Percentiles rank a stretch among this genome's conserved stretches.
Evolutionary conservation across 1,139 yeast species (phyloP).

Genomic region (Hyphopichia wangnamkhiaoensis): DNA sequence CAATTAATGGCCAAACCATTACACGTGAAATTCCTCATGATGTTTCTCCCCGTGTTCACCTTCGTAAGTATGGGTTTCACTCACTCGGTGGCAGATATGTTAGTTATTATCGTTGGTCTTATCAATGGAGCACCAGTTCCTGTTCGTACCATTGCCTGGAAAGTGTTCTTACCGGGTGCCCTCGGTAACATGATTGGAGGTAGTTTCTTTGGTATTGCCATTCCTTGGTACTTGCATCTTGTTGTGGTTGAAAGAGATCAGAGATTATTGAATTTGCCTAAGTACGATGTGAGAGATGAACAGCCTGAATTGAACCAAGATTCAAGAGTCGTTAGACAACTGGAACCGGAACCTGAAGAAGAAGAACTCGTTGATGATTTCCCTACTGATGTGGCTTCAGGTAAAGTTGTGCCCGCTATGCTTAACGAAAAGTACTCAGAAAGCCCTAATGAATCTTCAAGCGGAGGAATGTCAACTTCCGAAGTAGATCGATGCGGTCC

Average conservation of each 20-base stretch:
- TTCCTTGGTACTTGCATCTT: slow-evolving; percentile 72
- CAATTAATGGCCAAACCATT: slow-evolving; percentile 77
- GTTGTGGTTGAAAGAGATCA: slow-evolving; percentile 71
- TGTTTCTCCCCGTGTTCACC: slow-evolving; percentile 67
- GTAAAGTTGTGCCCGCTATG: not conserved
- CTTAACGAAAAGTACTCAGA: not conserved
- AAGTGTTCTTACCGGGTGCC: slow-evolving; percentile 63
- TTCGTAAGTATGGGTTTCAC: slow-evolving; percentile 75
- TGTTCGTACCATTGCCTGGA: slow-evolving; percentile 72
- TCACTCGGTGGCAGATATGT: slow-evolving; percentile 84
- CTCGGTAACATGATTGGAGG: slow-evolving; percentile 78
- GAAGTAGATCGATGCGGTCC: not conserved
- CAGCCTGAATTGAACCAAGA: slow-evolving; percentile 77
- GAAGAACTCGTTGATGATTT: slow-evolving; percentile 8
- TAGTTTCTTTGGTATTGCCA: slow-evolving; percentile 53
- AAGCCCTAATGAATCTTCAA: not conserved
- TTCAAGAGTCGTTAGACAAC: slow-evolving; percentile 65
- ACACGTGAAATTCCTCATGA: slow-evolving; percentile 72
- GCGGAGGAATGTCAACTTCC: not conserved
- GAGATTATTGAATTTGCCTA: slow-evolving; percentile 58
- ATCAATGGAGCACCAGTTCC: slow-evolving; percentile 63
- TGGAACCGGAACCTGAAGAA: slow-evolving; percentile 6
- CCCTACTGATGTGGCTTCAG: slow-evolving; percentile 2
- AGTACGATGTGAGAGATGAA: slow-evolving; percentile 70
- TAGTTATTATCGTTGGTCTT: slow-evolving; percentile 60